Percentiles rank a stretch among this genome's conserved stretches.
Conservation (phyloP, 2,329 filamentous ascomycete species). For the Ophiostoma fasciatum region DNA sequence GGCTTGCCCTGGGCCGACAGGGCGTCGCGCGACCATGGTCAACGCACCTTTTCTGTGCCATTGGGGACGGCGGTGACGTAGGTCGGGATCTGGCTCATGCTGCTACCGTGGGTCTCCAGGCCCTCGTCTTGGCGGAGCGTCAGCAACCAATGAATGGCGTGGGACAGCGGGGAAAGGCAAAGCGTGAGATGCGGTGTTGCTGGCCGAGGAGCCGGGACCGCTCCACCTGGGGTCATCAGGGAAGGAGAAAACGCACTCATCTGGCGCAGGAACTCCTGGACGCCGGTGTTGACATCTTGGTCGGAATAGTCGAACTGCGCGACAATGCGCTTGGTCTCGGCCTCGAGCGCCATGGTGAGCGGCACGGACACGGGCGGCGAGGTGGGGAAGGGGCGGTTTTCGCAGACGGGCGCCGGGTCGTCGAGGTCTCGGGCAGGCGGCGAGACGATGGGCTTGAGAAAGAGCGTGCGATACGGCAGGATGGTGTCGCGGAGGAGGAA, state of each 20-base stretch:
- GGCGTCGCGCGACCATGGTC: no score
- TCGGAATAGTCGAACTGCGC: constrained; percentile 74
- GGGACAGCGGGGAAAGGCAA: no score
- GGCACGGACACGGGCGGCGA: constrained; percentile 37
- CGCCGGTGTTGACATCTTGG: constrained; percentile 62
- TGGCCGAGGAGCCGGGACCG: no score
- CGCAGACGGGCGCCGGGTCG: constrained; percentile 32
- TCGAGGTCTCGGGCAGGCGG: constrained; percentile 24
- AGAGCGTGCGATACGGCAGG: constrained; percentile 22
- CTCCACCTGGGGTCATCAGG: no score
- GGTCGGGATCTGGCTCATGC: constrained; percentile 88
- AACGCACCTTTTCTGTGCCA: constrained; percentile 78
- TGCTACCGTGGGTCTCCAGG: constrained; percentile 59
- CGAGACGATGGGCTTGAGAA: constrained; percentile 24
- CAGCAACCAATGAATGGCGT: no score
- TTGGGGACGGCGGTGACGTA: constrained; percentile 94
- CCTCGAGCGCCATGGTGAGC: constrained; percentile 45
- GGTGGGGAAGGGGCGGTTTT: constrained; percentile 40
- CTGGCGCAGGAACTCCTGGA: constrained; percentile 73
- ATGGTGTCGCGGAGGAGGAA: constrained; percentile 36
- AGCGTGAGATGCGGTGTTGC: no score
- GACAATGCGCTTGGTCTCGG: constrained; percentile 67
- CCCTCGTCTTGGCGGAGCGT: no score
- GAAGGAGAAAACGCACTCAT: constrained; percentile 40
- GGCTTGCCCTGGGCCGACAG: no score